Base-by-base conservation (phyloP, 805 yeast species). In the Ogataea zsoltii region DNA sequence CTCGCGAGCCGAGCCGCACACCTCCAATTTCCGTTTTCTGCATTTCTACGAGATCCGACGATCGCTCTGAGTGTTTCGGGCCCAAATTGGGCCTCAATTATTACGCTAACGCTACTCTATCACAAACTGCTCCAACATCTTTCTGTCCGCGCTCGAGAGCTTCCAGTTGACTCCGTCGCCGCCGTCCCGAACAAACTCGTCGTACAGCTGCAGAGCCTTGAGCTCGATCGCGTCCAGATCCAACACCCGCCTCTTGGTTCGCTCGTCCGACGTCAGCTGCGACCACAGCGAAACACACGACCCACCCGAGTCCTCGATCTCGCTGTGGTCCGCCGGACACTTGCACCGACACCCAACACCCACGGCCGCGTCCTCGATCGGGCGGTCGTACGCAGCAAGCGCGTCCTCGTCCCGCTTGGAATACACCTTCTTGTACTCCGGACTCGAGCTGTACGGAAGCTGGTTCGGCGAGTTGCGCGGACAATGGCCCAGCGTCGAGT, bases 291-390 rank as follows among this genome's bases (percentile, higher is more conserved):
- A 62, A 36, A 80, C 66, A 62, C 88, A 83, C 28, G 76, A 69
- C 7, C 75, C 68, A 1, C 70, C 68, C 3, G 75, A 58, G 54
- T 83, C 77, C 61, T 83, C 92, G 40, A 80, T 70, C 48, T 83
- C 91, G 21, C 54, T 47, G 41, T 62, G 70, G n/a, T 59, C 58
- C 2, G 49, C 30, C 4, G 88, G 96, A 66, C 98, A 91, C 51
- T 76, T 73, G 65, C 98, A 91, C 33, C 96, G 70, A 63, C 98
- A 91, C 1, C 97, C 97, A 7, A 81, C 81, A 1, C 96, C 63
- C 13, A 48, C 40, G 0, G 31, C 43, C 3, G 21, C 41, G 23
- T 48, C 38, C 2, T 43, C 21, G 2, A 46, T 41, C 2, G 65
- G 62, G 11, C 34, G 18, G 43, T 67, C 68, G 29, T 49, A 57